A percentile compares a stretch with the other conserved stretches of the same genome.
Conservation (phyloP, 495 filamentous ascomycete species). For the Amphirosellinia nigrospora region DNA sequence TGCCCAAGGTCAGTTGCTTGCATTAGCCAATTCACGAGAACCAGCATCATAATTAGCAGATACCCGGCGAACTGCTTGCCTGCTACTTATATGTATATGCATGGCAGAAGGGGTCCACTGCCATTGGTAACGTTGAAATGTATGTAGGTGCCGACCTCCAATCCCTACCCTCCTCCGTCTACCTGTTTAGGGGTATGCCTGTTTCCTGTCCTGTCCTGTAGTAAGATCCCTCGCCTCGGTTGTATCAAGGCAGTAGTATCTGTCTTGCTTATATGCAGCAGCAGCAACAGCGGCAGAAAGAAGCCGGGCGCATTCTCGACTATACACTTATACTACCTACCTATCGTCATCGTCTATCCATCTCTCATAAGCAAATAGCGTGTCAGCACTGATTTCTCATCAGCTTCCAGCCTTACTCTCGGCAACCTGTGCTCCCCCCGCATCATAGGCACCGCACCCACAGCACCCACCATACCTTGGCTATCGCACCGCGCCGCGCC, state of each 20-base stretch:
- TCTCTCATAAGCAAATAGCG: constrained; percentile 19
- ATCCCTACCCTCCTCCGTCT: neutral
- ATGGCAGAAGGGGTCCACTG: no score
- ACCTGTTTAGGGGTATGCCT: neutral
- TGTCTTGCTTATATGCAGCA: constrained; percentile 3
- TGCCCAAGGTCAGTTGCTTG: neutral
- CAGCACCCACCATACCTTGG: neutral
- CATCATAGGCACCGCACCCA: constrained; percentile 12
- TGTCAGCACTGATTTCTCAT: neutral
- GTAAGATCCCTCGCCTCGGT: neutral
- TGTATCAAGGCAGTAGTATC: neutral
- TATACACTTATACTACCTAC: neutral
- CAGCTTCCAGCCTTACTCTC: constrained; percentile 2
- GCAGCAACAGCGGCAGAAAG: neutral
- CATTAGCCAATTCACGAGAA: neutral
- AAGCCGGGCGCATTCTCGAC: no score
- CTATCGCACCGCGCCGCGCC: constrained; percentile 12
- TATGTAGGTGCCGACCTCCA: neutral
- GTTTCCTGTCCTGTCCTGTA: neutral
- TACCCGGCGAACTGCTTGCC: neutral
- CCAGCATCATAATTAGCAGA: neutral
- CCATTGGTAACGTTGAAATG: neutral
- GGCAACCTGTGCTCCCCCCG: constrained; percentile 14
- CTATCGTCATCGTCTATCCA: constrained; percentile 2
- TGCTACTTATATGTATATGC: no score